These are phyloP conservation scores for Sporothrix pallida DNA, from an alignment of 2,329 filamentous ascomycete species.

Conservation along the genomic window DNA sequence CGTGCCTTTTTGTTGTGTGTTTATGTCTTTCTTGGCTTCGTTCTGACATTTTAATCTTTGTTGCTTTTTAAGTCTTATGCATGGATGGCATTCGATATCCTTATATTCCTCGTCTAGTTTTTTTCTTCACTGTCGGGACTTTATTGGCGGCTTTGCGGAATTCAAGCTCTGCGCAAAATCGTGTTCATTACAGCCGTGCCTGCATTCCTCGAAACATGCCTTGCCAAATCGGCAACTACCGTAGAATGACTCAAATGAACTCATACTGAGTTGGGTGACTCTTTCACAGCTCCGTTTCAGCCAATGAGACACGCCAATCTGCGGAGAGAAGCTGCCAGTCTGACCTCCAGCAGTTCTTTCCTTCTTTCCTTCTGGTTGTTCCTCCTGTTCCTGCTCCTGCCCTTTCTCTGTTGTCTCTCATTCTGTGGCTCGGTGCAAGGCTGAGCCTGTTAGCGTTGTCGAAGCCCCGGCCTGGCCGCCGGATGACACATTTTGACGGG, in stretches of 20 bases:
- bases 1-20: no score
- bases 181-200: neutral
- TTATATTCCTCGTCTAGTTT: no score
- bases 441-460: conserved; percentile 23
- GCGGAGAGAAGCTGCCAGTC: neutral
- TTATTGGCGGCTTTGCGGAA: no score
- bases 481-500: conserved; percentile 25
- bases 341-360: neutral
- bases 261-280: conserved; percentile 18
- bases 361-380: neutral
- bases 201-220: neutral
- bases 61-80: no score
- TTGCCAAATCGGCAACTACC: neutral
- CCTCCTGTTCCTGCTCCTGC: neutral
- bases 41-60: no score
- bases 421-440: conserved; percentile 24
- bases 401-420: neutral
- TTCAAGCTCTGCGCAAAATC: no score
- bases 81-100: no score
- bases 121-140: neutral
- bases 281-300: neutral
- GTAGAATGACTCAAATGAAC: conserved; percentile 26
- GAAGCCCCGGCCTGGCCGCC: neutral
- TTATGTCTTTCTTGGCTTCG: no score
- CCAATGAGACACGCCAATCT: conserved; percentile 1